Conservation (phyloP, 2,329 filamentous ascomycete genomes). For the Byssoonygena ceratinophila region DNA sequence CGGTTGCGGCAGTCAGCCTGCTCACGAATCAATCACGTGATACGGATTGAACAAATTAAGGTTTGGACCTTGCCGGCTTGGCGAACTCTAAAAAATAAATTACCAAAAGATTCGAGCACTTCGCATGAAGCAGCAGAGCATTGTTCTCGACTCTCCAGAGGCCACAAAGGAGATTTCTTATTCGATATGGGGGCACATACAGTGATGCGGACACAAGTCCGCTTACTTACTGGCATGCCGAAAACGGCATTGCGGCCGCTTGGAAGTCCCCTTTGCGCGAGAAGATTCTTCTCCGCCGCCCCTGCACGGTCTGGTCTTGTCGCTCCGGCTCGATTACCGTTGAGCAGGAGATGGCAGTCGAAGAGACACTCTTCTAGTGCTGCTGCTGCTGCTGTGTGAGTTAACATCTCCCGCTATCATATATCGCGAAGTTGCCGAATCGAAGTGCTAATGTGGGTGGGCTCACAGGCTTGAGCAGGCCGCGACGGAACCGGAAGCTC, state of each 20-base stretch:
- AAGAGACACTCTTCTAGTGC: slow-evolving; percentile 35
- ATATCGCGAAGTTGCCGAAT: background rate
- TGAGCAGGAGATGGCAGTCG: slow-evolving; percentile 36
- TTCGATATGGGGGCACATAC: slow-evolving; percentile 33
- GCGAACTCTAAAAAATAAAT: slow-evolving; percentile 11
- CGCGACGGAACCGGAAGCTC: slow-evolving; percentile 44
- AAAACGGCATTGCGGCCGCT: slow-evolving; percentile 28
- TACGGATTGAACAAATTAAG: too few species aligned
- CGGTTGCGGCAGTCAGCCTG: too few species aligned
- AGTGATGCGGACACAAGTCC: slow-evolving; percentile 32
- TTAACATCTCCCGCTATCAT: slow-evolving; percentile 13
- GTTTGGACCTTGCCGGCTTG: slow-evolving; percentile 5
- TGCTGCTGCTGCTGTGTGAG: slow-evolving; percentile 38
- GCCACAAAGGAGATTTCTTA: background rate
- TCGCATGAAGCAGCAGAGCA: slow-evolving; percentile 1
- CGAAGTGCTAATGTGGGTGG: slow-evolving; percentile 13
- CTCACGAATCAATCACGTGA: slow-evolving; percentile 5
- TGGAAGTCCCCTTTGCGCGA: slow-evolving; percentile 28
- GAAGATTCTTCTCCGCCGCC: slow-evolving; percentile 33
- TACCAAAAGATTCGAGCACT: background rate
- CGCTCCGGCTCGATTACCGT: slow-evolving; percentile 28
- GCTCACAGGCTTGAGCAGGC: slow-evolving; percentile 47
- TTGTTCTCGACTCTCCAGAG: slow-evolving; percentile 2
- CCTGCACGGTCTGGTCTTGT: slow-evolving; percentile 27
- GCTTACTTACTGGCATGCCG: slow-evolving; percentile 30